phyloP scores from a whole-genome alignment of 225 moss, liverwort and hornwort species.

The Lunularia cruciata region DNA sequence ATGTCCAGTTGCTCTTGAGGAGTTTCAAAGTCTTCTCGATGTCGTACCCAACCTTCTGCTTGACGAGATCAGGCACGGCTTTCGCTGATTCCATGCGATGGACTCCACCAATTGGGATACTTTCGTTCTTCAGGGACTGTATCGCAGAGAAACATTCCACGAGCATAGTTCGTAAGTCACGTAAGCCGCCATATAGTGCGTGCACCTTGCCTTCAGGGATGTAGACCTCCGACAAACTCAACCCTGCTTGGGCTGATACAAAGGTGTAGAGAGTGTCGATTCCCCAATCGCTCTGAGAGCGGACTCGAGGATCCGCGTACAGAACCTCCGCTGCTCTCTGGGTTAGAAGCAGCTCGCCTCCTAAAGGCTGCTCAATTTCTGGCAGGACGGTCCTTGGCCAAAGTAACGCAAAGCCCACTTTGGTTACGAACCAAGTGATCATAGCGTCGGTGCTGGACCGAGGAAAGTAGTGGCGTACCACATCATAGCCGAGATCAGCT shows the following conservation, averaged over 20 bases:
- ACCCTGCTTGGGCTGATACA: constrained; percentile 36
- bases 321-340: constrained; percentile 37
- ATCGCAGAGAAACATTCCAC: constrained; percentile 51
- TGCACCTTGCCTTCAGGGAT: constrained; percentile 53
- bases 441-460: constrained; percentile 53
- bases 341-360: constrained; percentile 47
- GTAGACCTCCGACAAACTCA: constrained; percentile 49
- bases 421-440: constrained; percentile 59
- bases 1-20: constrained; percentile 39
- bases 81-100: constrained; percentile 45
- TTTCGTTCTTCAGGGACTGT: constrained; percentile 42
- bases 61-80: constrained; percentile 43
- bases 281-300: constrained; percentile 52
- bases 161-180: constrained; percentile 48
- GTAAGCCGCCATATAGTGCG: constrained; percentile 44
- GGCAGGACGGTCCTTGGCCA: constrained; percentile 46
- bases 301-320: constrained; percentile 43
- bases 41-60: constrained; percentile 51
- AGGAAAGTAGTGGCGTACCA: constrained; percentile 54
- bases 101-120: not conserved
- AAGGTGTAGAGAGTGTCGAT: constrained; percentile 54
- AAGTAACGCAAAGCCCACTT: constrained; percentile 45
- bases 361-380: constrained; percentile 50
- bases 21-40: constrained; percentile 49
- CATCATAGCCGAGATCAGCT: constrained; percentile 47